These are phyloP conservation scores for Dalbergia oliveri DNA, from an alignment of 306 rosid genomes.

Conservation along the genomic window DNA sequence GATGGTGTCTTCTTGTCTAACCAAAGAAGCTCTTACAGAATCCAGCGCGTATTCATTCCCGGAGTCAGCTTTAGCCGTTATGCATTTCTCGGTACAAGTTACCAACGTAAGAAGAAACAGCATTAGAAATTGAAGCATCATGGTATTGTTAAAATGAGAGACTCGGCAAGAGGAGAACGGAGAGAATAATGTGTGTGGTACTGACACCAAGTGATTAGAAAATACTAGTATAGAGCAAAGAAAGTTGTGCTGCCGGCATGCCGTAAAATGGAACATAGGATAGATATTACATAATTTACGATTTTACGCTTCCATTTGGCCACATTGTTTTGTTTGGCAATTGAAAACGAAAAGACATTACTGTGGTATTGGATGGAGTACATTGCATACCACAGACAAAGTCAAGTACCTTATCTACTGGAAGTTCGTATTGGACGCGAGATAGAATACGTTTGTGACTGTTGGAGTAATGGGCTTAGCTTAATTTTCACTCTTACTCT, in stretches of 20 bases:
- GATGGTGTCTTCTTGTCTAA: slow-evolving; percentile 77
- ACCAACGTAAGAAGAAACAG: slow-evolving; percentile 39
- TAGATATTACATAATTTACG: too few relatives aligned
- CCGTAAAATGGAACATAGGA: not conserved
- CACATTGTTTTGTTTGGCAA: not conserved
- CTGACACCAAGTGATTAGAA: not conserved
- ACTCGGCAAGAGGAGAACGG: not conserved
- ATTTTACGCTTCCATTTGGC: not conserved
- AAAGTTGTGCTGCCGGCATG: not conserved
- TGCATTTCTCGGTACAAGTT: slow-evolving; percentile 16
- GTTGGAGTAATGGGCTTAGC: not conserved
- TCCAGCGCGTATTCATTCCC: slow-evolving; percentile 50
- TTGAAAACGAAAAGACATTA: not conserved
- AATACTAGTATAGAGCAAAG: not conserved
- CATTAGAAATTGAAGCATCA: slow-evolving; percentile 34
- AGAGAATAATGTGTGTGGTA: not conserved
- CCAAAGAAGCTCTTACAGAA: slow-evolving; percentile 60
- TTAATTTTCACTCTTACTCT: not conserved
- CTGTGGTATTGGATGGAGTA: not conserved
- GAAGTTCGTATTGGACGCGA: not conserved
- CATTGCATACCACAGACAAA: not conserved
- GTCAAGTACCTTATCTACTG: not conserved
- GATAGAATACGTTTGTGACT: not conserved
- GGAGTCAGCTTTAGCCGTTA: slow-evolving; percentile 35
- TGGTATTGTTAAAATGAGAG: not conserved